A percentile compares a stretch with the other conserved stretches of the same genome.
Conservation (phyloP, 176 grass and related monocot species). For the Musa acuminata region DNA sequence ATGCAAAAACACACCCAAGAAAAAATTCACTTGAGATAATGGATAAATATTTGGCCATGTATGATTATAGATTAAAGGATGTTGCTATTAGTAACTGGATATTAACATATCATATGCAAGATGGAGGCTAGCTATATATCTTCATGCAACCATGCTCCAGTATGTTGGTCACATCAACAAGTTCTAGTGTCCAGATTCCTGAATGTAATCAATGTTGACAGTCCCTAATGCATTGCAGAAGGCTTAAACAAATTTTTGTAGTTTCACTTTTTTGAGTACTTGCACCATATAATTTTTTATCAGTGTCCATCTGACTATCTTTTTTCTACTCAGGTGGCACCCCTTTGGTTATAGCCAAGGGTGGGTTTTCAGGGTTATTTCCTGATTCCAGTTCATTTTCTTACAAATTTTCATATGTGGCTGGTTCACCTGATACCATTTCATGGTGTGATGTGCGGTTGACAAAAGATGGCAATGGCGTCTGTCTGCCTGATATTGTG, state of each 20-base stretch:
- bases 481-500: slow-evolving; percentile 57
- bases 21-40: background rate
- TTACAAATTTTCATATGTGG: slow-evolving; percentile 18
- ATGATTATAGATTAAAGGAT: background rate
- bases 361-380: slow-evolving; percentile 79
- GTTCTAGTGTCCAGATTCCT: background rate
- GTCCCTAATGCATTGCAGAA: background rate
- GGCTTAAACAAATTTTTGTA: background rate
- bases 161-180: no score
- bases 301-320: background rate
- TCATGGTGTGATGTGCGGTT: slow-evolving; percentile 61
- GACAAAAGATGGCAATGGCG: slow-evolving; percentile 51
- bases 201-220: background rate
- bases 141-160: no score
- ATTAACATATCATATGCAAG: background rate
- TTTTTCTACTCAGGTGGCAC: slow-evolving; percentile 28
- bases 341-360: slow-evolving; percentile 50
- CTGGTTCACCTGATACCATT: slow-evolving; percentile 20
- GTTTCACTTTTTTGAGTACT: background rate
- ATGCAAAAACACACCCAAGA: background rate
- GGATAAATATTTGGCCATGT: background rate
- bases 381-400: slow-evolving; percentile 48
- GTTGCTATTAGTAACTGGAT: background rate
- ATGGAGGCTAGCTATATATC: no score
- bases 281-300: background rate